Conservation (phyloP, 2,329 filamentous ascomycete species). For the Phaeosphaeria sp. region DNA sequence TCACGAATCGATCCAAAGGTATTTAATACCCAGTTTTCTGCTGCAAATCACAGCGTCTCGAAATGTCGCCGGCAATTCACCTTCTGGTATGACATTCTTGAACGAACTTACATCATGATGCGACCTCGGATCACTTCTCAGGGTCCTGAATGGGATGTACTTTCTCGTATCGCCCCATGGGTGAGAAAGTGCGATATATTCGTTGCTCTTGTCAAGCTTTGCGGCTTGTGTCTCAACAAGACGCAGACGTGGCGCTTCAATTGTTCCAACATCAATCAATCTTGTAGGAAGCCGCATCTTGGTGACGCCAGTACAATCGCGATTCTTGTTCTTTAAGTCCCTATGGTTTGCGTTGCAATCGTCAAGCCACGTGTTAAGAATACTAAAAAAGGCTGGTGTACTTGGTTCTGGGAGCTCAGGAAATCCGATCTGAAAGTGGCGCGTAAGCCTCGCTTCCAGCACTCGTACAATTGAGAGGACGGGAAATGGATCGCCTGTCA, state of each 20-base stretch:
- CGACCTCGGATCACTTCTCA: not conserved
- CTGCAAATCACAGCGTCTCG: slow-evolving; percentile 23
- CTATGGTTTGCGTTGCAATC: slow-evolving; percentile 8
- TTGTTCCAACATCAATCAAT: slow-evolving; percentile 12
- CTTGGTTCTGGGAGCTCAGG: not conserved
- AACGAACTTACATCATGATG: not conserved
- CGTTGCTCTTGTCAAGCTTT: not conserved
- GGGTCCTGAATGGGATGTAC: slow-evolving; percentile 8
- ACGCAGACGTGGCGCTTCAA: not conserved
- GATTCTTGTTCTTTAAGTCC: not conserved
- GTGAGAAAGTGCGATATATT: slow-evolving; percentile 21
- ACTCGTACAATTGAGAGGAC: not conserved
- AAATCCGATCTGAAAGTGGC: not conserved
- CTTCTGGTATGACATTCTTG: slow-evolving; percentile 6
- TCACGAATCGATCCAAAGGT: slow-evolving; percentile 32
- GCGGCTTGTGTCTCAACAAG: slow-evolving; percentile 5
- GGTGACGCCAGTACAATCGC: not conserved
- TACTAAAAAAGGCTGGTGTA: not conserved
- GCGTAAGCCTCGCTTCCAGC: not conserved
- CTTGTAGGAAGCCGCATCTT: slow-evolving; percentile 11
- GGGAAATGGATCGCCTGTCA: not conserved
- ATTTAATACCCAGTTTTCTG: slow-evolving; percentile 16
- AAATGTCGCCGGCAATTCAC: slow-evolving; percentile 17
- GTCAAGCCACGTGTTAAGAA: slow-evolving; percentile 9
- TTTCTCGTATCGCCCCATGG: slow-evolving; percentile 16